These are phyloP conservation scores for Taiozyma sp. DNA, from an alignment of 1,139 yeast genomes.

Conservation along the genomic window DNA sequence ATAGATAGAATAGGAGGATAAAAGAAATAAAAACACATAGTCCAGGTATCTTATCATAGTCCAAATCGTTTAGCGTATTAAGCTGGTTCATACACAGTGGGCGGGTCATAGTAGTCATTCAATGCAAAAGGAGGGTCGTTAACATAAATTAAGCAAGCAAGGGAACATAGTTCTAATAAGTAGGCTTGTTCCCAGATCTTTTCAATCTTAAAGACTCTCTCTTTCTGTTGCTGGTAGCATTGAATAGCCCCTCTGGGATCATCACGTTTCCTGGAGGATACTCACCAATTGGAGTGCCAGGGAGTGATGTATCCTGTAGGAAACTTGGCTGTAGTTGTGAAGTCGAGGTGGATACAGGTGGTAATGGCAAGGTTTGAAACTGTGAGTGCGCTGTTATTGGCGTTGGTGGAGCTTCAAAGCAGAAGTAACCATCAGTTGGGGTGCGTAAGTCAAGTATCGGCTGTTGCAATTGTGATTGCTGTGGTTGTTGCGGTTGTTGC, in stretches of 20 bases:
- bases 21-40: not conserved
- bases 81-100: not conserved
- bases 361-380: not conserved
- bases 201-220: slow-evolving; percentile 35
- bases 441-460: slow-evolving; percentile 11
- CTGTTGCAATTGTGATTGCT: slow-evolving; percentile 9
- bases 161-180: slow-evolving; percentile 6
- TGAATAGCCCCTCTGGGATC: slow-evolving; percentile 22
- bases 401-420: slow-evolving; percentile 18
- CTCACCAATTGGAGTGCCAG: slow-evolving; percentile 11
- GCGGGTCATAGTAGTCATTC: not conserved
- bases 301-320: slow-evolving; percentile 8
- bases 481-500: not conserved
- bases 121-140: not conserved
- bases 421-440: slow-evolving; percentile 18
- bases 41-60: not conserved
- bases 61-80: not conserved
- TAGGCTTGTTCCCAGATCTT: slow-evolving; percentile 26
- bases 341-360: slow-evolving; percentile 1
- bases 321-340: slow-evolving; percentile 18
- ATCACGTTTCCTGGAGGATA: slow-evolving; percentile 10
- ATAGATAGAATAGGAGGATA: not conserved
- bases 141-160: not conserved
- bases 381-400: slow-evolving; percentile 10
- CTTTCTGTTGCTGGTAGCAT: slow-evolving; percentile 33